These are phyloP conservation scores for Pyrenophora teres DNA, from an alignment of 2,329 filamentous ascomycete species.

Conservation along the genomic window DNA sequence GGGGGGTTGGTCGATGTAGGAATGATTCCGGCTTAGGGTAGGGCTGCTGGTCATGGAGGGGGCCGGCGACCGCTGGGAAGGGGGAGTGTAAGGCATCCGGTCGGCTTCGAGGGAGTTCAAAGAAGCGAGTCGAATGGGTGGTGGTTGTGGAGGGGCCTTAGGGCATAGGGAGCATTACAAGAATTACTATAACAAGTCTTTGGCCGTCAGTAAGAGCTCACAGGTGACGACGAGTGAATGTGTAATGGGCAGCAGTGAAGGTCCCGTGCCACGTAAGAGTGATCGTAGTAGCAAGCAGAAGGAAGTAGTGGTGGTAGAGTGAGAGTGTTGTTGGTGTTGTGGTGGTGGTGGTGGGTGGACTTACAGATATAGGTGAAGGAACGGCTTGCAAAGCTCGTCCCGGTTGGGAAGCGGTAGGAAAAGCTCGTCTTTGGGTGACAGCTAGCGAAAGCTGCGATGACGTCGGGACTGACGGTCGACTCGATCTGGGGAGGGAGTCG, in stretches of 20 bases:
- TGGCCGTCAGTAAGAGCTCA: slow-evolving; percentile 14
- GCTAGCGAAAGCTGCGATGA: slow-evolving; percentile 43
- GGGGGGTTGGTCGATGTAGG: slow-evolving; percentile 51
- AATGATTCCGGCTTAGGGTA: slow-evolving; percentile 56
- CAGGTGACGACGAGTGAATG: slow-evolving; percentile 4
- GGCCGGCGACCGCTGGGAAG: slow-evolving; percentile 66
- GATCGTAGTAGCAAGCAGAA: no score
- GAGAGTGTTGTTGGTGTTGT: neutral
- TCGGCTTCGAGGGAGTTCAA: slow-evolving; percentile 40
- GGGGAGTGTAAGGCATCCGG: slow-evolving; percentile 88
- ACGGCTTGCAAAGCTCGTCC: slow-evolving; percentile 21
- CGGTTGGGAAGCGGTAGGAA: slow-evolving; percentile 6
- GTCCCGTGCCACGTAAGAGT: no score
- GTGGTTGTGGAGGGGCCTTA: slow-evolving; percentile 35
- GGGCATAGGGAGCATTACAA: slow-evolving; percentile 51
- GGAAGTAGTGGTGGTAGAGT: neutral
- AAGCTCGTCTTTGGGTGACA: slow-evolving; percentile 24
- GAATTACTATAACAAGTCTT: slow-evolving; percentile 30
- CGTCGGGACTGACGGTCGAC: slow-evolving; percentile 29
- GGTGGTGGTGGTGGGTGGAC: slow-evolving; percentile 1
- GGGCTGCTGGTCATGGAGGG: slow-evolving; percentile 60
- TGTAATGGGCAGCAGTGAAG: neutral
- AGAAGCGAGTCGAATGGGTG: slow-evolving; percentile 41
- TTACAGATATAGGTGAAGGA: slow-evolving; percentile 28
- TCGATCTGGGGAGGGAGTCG: slow-evolving; percentile 17